Conservation (phyloP, 495 filamentous ascomycete genomes). For the Coniosporium apollinis region DNA sequence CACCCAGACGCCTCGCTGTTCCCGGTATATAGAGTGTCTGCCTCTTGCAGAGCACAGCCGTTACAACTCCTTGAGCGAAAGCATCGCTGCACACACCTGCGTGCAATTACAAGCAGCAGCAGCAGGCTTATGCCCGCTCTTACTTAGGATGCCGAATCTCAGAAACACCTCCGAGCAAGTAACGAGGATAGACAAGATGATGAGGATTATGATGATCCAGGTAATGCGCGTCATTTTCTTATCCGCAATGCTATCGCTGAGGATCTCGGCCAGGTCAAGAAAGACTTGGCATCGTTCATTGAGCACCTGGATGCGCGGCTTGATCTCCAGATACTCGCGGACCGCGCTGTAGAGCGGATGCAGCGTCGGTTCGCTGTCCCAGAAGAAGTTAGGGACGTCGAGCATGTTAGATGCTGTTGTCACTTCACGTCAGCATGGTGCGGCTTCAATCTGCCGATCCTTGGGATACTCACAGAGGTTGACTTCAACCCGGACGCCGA, state of each 20-base stretch:
- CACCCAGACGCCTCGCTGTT: too few relatives aligned
- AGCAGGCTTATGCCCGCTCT: too few relatives aligned
- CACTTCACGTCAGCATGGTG: too few relatives aligned
- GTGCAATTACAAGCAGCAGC: too few relatives aligned
- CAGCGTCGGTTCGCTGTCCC: conserved; percentile 88
- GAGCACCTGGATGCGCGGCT: conserved; percentile 79
- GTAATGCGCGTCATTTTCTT: conserved; percentile 87
- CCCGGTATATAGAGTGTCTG: too few relatives aligned
- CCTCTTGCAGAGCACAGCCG: too few relatives aligned
- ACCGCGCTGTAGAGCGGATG: conserved; percentile 90
- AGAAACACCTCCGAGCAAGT: conserved; percentile 80
- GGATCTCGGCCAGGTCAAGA: conserved; percentile 87
- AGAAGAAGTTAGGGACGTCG: conserved; percentile 97
- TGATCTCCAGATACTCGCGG: conserved; percentile 95
- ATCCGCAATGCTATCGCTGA: conserved; percentile 81
- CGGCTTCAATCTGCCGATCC: too few relatives aligned
- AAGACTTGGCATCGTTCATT: conserved; percentile 96
- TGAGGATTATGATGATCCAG: conserved; percentile 95
- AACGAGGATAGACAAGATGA: conserved; percentile 75
- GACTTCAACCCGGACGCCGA: conserved; percentile 89
- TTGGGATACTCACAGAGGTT: conserved; percentile 71
- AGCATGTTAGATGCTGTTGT: conserved; percentile 79
- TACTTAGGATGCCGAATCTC: conserved; percentile 59
- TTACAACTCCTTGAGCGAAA: too few relatives aligned
- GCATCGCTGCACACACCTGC: too few relatives aligned